phyloP scores from a whole-genome alignment of 1,284 basidiomycete genomes.

The Pseudozyma pruni region DNA sequence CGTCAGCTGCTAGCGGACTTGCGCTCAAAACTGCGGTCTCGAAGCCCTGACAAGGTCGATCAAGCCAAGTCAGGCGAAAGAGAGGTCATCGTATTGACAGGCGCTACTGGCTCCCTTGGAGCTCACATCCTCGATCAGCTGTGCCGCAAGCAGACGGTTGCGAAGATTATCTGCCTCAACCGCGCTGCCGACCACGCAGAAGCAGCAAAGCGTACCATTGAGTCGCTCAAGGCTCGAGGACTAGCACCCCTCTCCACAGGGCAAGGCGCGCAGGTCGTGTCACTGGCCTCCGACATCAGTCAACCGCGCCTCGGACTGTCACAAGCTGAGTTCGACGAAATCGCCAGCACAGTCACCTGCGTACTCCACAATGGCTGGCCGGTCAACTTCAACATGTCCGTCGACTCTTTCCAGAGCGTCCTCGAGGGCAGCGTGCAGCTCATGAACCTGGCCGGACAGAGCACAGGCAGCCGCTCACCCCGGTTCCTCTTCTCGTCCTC shows the following conservation, averaged over 20 bases:
- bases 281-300: constrained; percentile 27
- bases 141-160: constrained; percentile 12
- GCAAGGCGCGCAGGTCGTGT: constrained; percentile 6
- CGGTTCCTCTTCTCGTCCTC: constrained; percentile 75
- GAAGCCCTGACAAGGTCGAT: constrained; percentile 2
- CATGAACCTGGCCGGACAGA: constrained; percentile 72
- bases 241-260: constrained; percentile 1
- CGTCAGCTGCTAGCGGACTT: constrained; percentile 13
- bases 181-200: constrained; percentile 27
- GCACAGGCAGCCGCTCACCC: constrained; percentile 68
- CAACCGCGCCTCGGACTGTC: constrained; percentile 23
- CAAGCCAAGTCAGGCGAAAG: neutral
- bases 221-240: constrained; percentile 27
- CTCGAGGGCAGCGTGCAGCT: constrained; percentile 72
- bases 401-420: constrained; percentile 39
- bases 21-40: constrained; percentile 16
- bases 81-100: constrained; percentile 44
- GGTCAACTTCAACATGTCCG: constrained; percentile 53
- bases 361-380: constrained; percentile 56
- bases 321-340: constrained; percentile 13
- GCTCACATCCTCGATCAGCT: constrained; percentile 49
- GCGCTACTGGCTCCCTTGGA: constrained; percentile 53
- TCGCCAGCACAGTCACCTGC: constrained; percentile 20
- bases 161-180: constrained; percentile 41
- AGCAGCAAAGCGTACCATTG: constrained; percentile 26